These are phyloP conservation scores for Claviceps paspali DNA, from an alignment of 2,329 filamentous ascomycete genomes.

Conservation along the genomic window DNA sequence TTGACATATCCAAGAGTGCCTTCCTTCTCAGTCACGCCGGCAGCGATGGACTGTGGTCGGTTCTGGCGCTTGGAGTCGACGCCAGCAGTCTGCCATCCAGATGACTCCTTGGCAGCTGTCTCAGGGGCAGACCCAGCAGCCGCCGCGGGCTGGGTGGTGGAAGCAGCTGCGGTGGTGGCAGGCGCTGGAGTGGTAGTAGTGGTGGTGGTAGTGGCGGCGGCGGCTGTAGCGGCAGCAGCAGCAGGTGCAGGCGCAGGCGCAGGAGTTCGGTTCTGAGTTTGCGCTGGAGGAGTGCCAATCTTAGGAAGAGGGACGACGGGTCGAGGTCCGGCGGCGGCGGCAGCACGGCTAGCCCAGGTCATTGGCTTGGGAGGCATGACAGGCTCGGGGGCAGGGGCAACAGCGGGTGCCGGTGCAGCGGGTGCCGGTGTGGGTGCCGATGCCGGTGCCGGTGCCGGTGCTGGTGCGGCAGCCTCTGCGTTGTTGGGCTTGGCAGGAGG, in stretches of 20 bases:
- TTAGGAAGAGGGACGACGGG: slow-evolving; percentile 42
- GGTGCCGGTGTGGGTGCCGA: slow-evolving; percentile 5
- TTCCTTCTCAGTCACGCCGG: slow-evolving; percentile 51
- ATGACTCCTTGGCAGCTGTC: slow-evolving; percentile 32
- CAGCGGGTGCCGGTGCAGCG: slow-evolving; percentile 26
- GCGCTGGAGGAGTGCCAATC: slow-evolving; percentile 36
- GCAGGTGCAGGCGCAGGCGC: slow-evolving; percentile 22
- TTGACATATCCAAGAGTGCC: slow-evolving; percentile 82
- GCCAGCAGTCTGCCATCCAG: slow-evolving; percentile 73
- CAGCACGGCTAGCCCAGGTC: slow-evolving; percentile 59
- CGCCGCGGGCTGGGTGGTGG: slow-evolving; percentile 15
- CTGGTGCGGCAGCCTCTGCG: slow-evolving; percentile 2
- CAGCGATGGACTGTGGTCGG: slow-evolving; percentile 51
- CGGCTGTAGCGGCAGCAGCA: slow-evolving; percentile 22
- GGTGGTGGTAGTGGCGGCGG: slow-evolving; percentile 24
- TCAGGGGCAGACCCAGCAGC: slow-evolving; percentile 24
- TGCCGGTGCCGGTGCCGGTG: slow-evolving; percentile 23
- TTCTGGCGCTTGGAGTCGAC: slow-evolving; percentile 74
- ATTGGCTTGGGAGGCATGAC: slow-evolving; percentile 41
- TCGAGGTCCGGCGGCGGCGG: slow-evolving; percentile 40
- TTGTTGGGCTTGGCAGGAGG: slow-evolving; percentile 31
- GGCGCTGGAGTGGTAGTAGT: slow-evolving; percentile 20
- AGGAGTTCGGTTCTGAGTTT: slow-evolving; percentile 34
- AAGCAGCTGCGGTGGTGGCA: slow-evolving; percentile 15
- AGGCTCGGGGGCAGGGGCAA: slow-evolving; percentile 25